Evolutionary conservation across 2,329 filamentous ascomycete species (phyloP), one percentile per base, ranked within the genome.

Genomic region (Capronia coronata): DNA sequence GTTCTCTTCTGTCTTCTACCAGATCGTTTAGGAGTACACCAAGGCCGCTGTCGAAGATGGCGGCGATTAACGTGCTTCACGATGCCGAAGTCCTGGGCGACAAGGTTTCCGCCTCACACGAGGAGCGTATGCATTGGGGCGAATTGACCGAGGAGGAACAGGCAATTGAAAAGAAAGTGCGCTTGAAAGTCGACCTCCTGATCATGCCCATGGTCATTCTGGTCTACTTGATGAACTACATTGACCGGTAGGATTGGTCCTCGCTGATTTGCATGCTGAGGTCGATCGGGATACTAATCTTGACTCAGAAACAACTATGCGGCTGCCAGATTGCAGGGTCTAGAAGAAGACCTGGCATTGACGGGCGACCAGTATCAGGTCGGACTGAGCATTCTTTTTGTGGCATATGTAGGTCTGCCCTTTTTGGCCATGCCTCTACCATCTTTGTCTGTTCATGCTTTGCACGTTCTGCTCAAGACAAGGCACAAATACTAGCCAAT

Each of bases 221-320:
- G 53, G 85, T 88, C 30, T 71, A 71, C 49, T 58, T 71, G 25
- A 69, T 71, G 67, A 71, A 71, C 58, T 71, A 71, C 41, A 70
- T 71, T 41, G 69, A 71, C 52, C 64, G 68, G 67, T 69, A 59
- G 5, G 16, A 61, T 52, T 16, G 22, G 62, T n/a, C 6, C 14
- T 13, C 5, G 9, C 23, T 42, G 19, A 18, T 18, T 19, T 43
- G 7, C 39, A 43, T 10, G 23, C 13, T n/a, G 16, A 3, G 14
- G 14, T 5, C 18, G 22, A n/a, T n/a, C n/a, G n/a, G n/a, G n/a
- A n/a, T n/a, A n/a, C 40, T 34, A 14, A 43, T 43, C n/a, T n/a
- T n/a, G 10, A 43, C 16, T 25, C 30, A 64, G 68, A 29, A 77
- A 76, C 63, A 77, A 72, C 43, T 71, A 71, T 51, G 69, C 70